Percentiles rank a stretch among this genome's conserved stretches.
These are phyloP conservation scores for Mediolabrus comicus DNA, from an alignment of 108 stramenopile genomes.

Conservation along the genomic window DNA sequence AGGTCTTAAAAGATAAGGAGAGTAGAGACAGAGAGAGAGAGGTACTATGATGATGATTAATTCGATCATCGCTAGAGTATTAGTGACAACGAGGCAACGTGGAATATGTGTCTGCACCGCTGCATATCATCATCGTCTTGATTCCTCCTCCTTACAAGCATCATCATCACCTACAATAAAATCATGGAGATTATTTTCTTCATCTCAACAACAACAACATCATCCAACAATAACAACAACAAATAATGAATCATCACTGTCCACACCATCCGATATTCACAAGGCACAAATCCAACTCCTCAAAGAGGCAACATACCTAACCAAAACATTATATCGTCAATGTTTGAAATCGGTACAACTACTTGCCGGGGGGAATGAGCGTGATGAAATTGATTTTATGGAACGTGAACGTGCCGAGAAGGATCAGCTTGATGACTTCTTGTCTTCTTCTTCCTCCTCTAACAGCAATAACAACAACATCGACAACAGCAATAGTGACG, in stretches of 20 bases:
- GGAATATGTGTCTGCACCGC: no score
- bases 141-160: neutral
- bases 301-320: conserved; percentile 63
- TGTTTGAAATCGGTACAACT: conserved; percentile 62
- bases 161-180: neutral
- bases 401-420: conserved; percentile 52
- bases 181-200: neutral
- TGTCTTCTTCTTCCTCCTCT: neutral
- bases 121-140: neutral
- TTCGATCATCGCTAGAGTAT: no score
- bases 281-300: conserved; percentile 31
- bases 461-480: neutral
- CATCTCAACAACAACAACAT: neutral
- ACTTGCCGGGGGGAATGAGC: conserved; percentile 67
- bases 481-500: neutral
- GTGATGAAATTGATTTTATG: conserved; percentile 70
- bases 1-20: no score
- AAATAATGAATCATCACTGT: no score
- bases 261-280: neutral
- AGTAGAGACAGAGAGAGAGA: no score
- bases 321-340: conserved; percentile 63
- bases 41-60: no score
- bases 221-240: no score
- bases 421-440: conserved; percentile 13
- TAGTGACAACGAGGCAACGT: no score